Percentiles rank a stretch among this genome's conserved stretches.
Conservation (phyloP, 345 rosid species). For the Populus simonii region DNA sequence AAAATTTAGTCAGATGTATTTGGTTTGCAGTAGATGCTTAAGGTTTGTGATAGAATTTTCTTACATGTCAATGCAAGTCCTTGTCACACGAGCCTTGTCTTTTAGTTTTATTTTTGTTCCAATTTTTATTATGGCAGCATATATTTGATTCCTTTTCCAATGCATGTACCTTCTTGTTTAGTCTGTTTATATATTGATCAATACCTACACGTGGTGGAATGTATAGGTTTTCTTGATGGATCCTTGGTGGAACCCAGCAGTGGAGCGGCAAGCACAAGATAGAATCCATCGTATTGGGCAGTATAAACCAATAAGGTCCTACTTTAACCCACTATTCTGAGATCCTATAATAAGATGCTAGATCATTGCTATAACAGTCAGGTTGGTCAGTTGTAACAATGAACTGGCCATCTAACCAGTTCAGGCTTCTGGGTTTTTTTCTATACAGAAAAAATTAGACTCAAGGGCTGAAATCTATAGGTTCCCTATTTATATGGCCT, state of each 20-base stretch:
- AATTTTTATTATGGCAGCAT: background rate
- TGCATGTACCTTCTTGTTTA: background rate
- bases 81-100: background rate
- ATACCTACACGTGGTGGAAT: background rate
- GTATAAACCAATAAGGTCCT: constrained; percentile 89
- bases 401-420: background rate
- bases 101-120: background rate
- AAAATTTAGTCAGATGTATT: background rate
- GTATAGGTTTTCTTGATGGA: constrained; percentile 96
- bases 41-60: background rate
- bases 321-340: constrained; percentile 5
- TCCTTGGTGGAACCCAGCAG: constrained; percentile 99
- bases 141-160: background rate
- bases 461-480: too few relatives aligned
- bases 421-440: background rate
- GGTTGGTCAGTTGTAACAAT: background rate
- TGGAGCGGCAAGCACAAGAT: constrained; percentile 94
- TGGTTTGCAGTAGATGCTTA: too few relatives aligned
- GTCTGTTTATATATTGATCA: background rate
- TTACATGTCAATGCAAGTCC: background rate
- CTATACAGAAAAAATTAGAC: too few relatives aligned
- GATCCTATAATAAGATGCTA: background rate
- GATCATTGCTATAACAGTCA: background rate
- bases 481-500: too few relatives aligned
- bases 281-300: constrained; percentile 98